These are phyloP conservation scores for Jackrogersella minutella DNA, from an alignment of 495 filamentous ascomycete genomes.

Conservation along the genomic window DNA sequence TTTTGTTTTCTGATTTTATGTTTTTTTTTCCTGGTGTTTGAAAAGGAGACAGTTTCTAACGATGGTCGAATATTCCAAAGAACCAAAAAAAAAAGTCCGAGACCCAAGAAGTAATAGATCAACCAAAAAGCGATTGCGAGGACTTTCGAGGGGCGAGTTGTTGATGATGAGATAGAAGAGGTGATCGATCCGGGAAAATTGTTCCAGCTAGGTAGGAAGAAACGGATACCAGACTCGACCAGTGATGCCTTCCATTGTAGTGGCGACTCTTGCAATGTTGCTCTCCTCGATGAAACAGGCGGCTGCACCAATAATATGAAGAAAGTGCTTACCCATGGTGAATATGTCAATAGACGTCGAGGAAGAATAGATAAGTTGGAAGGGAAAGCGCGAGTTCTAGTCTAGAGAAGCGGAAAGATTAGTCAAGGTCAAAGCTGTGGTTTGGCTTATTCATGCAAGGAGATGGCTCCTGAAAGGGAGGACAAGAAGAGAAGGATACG, in stretches of 20 bases:
- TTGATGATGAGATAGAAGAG: constrained; percentile 29
- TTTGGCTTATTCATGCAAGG: constrained; percentile 8
- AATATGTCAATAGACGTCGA: constrained; percentile 46
- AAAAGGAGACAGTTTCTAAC: constrained; percentile 39
- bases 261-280: constrained; percentile 42
- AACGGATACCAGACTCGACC: neutral
- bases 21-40: constrained; percentile 38
- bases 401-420: constrained; percentile 32
- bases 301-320: constrained; percentile 42
- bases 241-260: constrained; percentile 27
- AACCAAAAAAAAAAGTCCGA: constrained; percentile 43
- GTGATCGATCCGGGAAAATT: constrained; percentile 36
- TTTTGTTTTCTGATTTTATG: constrained; percentile 20
- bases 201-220: constrained; percentile 16
- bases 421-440: constrained; percentile 12
- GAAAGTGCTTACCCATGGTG: constrained; percentile 60
- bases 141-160: constrained; percentile 20
- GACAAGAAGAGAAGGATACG: neutral
- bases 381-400: constrained; percentile 39
- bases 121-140: constrained; percentile 37
- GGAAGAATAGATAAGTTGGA: constrained; percentile 38
- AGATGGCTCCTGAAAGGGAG: constrained; percentile 12
- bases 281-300: constrained; percentile 44
- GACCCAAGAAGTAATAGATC: constrained; percentile 53
- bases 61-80: constrained; percentile 49